Percentiles rank a stretch among this genome's conserved stretches.
These are phyloP conservation scores for Sphenostylis stenocarpa DNA, from an alignment of 306 rosid species.

Conservation along the genomic window DNA sequence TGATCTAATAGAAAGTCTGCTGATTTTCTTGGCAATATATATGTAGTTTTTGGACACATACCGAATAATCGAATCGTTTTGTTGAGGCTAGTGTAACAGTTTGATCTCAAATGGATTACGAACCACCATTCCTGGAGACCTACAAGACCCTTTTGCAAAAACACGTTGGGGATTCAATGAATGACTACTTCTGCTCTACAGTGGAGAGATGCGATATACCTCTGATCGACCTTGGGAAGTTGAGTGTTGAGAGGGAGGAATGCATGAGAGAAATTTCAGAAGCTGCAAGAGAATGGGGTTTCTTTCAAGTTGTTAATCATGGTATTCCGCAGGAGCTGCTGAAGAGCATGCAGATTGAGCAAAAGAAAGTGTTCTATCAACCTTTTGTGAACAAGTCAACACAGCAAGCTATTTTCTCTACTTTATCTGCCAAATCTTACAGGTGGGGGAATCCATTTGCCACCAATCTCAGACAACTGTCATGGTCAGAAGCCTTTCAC, in stretches of 20 bases:
- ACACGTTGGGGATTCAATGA: conserved; percentile 6
- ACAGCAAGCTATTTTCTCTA: conserved; percentile 18
- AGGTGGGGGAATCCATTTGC: conserved; percentile 78
- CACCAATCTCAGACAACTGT: conserved; percentile 51
- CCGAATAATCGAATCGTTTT: not conserved
- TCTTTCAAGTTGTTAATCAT: conserved; percentile 71
- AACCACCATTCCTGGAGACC: conserved; percentile 60
- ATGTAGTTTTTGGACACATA: not conserved
- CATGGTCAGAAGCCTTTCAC: conserved; percentile 87
- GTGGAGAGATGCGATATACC: conserved; percentile 54
- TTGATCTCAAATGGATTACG: conserved; percentile 48
- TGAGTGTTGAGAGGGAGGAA: conserved; percentile 44
- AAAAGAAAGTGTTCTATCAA: conserved; percentile 54
- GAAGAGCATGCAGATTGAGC: conserved; percentile 47
- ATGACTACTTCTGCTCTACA: not conserved
- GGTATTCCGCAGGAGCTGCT: conserved; percentile 55
- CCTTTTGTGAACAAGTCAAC: conserved; percentile 52
- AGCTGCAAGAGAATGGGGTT: conserved; percentile 72
- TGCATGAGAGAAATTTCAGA: conserved; percentile 53
- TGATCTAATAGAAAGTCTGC: too few species aligned
- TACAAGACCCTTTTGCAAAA: conserved; percentile 46
- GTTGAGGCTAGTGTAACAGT: not conserved
- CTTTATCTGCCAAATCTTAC: conserved; percentile 45
- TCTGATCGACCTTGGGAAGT: conserved; percentile 49
- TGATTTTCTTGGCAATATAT: not conserved